A percentile compares a stretch with the other conserved stretches of the same genome.
Conservation (phyloP, 148 eudicot species). For the Rhododendron williamsianum region DNA sequence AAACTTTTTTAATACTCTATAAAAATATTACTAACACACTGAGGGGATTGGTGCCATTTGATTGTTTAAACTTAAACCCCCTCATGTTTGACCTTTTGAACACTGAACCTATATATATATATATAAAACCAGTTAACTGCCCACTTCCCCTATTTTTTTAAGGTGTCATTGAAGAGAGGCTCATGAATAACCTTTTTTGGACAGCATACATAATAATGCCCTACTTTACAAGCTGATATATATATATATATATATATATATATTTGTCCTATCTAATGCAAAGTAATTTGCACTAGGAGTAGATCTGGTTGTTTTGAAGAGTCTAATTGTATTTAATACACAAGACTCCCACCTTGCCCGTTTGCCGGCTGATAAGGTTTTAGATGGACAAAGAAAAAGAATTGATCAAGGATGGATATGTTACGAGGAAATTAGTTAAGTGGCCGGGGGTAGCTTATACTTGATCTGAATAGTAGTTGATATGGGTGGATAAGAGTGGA, state of each 20-base stretch:
- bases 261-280: not conserved
- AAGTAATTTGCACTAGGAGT: not conserved
- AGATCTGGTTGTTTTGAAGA: not conserved
- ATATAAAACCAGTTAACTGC: not conserved
- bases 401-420: not conserved
- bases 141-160: not conserved
- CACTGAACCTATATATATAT: not conserved
- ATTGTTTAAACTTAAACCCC: not conserved
- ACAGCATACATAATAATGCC: not conserved
- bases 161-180: not conserved
- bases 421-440: not conserved
- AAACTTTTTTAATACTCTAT: not conserved
- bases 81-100: not conserved
- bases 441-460: too few species aligned
- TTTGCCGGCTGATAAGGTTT: not conserved
- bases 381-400: not conserved
- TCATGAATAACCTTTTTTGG: not conserved
- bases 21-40: not conserved
- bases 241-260: not conserved
- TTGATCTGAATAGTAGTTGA: not conserved
- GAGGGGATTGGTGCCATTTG: not conserved
- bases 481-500: not conserved
- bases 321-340: not conserved
- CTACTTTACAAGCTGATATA: not conserved
- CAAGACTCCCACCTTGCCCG: not conserved